phyloP scores from a whole-genome alignment of 495 filamentous ascomycete species.

The Aspergillus ellipticus region DNA sequence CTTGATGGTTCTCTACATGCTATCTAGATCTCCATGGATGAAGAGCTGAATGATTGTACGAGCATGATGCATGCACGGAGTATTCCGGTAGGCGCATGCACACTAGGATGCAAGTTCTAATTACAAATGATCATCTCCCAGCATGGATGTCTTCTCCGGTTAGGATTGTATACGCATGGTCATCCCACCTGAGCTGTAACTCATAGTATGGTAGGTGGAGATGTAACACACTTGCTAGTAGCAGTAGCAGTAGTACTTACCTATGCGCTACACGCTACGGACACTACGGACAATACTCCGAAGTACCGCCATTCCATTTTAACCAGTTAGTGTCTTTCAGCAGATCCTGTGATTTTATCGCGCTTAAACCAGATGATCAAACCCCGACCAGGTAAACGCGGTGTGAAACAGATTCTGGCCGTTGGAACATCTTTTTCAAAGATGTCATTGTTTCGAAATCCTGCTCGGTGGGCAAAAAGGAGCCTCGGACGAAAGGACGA shows the following conservation, averaged over 20 bases:
- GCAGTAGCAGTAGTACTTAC: too few relatives aligned
- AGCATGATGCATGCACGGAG: background rate
- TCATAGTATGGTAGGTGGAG: too few relatives aligned
- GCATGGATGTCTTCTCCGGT: background rate
- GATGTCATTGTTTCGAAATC: conserved; percentile 4
- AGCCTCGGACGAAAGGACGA: conserved; percentile 1
- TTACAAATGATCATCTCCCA: background rate
- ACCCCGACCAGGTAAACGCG: conserved; percentile 7
- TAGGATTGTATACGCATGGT: background rate
- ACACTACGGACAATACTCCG: too few relatives aligned
- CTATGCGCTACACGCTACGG: too few relatives aligned
- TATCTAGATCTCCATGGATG: background rate
- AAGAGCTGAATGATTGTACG: background rate
- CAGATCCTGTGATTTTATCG: conserved; percentile 3
- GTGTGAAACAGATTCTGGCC: conserved; percentile 3
- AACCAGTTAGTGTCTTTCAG: too few relatives aligned
- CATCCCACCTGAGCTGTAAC: background rate
- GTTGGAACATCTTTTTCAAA: conserved; percentile 5
- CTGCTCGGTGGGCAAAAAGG: background rate
- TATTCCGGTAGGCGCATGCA: background rate
- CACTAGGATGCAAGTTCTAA: background rate
- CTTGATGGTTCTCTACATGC: background rate
- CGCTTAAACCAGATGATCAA: conserved; percentile 14
- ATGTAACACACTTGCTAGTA: too few relatives aligned
- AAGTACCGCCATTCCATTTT: background rate